Conservation (phyloP, 306 rosid species). For the Medicago arabica region DNA sequence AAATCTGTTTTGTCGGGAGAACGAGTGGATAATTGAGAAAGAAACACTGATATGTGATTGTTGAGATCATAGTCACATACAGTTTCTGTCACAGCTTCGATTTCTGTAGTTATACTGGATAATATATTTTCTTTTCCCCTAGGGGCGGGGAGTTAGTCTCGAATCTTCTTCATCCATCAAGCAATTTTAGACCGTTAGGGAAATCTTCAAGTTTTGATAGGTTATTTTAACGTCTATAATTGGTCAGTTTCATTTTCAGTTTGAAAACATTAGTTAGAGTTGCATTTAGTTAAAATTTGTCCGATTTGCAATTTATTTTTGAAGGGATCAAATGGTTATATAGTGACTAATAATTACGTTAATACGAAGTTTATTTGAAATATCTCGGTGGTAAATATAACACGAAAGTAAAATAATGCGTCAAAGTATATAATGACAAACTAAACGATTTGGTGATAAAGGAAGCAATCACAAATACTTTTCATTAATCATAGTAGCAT, state of each 20-base stretch:
- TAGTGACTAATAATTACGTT: not conserved
- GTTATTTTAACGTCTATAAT: not conserved
- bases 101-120: constrained; percentile 20
- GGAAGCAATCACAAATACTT: not conserved
- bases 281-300: not conserved
- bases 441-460: not conserved
- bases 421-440: not conserved
- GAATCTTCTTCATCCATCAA: constrained; percentile 3
- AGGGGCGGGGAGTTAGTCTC: not conserved
- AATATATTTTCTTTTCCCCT: not conserved
- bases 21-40: constrained; percentile 30
- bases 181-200: not conserved
- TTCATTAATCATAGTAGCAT: not conserved
- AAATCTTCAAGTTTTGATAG: not conserved
- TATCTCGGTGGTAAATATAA: not conserved
- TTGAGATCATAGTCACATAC: constrained; percentile 32
- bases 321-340: not conserved
- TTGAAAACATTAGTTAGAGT: not conserved
- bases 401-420: not conserved
- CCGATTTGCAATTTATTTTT: not conserved
- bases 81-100: constrained; percentile 2
- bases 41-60: constrained; percentile 34
- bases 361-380: not conserved
- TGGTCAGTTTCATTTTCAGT: not conserved
- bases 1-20: constrained; percentile 21